These are phyloP conservation scores for Periconia sp. DNA, from an alignment of 2,329 filamentous ascomycete species.

Conservation along the genomic window DNA sequence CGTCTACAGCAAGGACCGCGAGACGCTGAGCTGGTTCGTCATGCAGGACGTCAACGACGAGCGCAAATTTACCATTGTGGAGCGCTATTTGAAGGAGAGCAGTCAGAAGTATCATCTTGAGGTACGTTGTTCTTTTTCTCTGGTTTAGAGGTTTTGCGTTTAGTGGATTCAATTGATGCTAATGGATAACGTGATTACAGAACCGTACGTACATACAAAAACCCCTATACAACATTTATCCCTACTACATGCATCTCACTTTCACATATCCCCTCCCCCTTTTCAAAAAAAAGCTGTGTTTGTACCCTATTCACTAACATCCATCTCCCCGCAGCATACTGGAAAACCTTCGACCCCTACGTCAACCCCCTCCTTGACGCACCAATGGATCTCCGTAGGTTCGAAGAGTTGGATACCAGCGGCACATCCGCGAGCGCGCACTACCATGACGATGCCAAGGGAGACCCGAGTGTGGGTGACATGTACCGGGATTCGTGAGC, in stretches of 20 bases:
- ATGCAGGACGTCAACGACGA: slow-evolving; percentile 73
- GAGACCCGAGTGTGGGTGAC: not conserved
- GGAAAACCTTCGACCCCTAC: slow-evolving; percentile 76
- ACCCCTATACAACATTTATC: not conserved
- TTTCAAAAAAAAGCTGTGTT: not conserved
- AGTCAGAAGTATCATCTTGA: slow-evolving; percentile 49
- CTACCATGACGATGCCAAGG: slow-evolving; percentile 23
- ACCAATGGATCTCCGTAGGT: slow-evolving; percentile 69
- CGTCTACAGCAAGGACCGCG: slow-evolving; percentile 71
- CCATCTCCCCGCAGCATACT: slow-evolving; percentile 49
- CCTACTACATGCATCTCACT: not conserved
- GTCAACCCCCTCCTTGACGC: slow-evolving; percentile 68
- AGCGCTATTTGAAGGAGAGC: slow-evolving; percentile 68
- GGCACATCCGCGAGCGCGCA: slow-evolving; percentile 26
- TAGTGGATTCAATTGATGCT: not conserved
- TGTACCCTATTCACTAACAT: not conserved
- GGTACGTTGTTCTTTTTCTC: slow-evolving; percentile 5
- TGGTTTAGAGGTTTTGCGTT: no score
- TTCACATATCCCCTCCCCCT: not conserved
- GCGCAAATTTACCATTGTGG: slow-evolving; percentile 73
- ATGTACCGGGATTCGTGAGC: not conserved
- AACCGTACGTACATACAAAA: not conserved
- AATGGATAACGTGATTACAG: not conserved
- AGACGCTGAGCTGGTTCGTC: slow-evolving; percentile 69
- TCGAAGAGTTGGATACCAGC: slow-evolving; percentile 66